Evolutionary conservation across 2,329 filamentous ascomycete genomes (phyloP), one percentile per base, ranked within the genome.

Genomic region (Clonostachys sp.): DNA sequence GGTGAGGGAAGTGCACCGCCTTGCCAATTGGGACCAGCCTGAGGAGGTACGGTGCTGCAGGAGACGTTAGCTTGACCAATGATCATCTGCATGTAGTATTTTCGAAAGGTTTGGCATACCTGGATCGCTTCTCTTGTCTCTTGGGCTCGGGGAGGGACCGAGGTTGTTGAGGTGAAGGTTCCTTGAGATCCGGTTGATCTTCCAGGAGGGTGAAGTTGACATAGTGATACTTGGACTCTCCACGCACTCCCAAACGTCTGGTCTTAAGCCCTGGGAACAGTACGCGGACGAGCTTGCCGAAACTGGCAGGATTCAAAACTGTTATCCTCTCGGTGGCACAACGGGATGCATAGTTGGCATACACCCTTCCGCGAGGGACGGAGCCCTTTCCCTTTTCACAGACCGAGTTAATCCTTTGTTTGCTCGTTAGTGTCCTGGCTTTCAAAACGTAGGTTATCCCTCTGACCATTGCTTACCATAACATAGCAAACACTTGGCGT

Each of bases 171-270:
- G 39, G 16, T 3, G 43, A 12, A 17, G n/a, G 10, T 12, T 41
- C 42, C 42, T 33, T 16, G 36, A 42, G 42, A 13, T 42, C n/a
- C 17, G 38, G 30, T 13, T 43, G 47, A 49, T 84, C 81, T 45
- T 84, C 81, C 40, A 72, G 67, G 45, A 86, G 66, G 12, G 72
- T 72, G 57, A 86, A 86, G 59, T 84, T 84, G 42, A 86, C 82
- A 60, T 99, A 99, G 67, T 99, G 94, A 65, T 99, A 99, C 64
- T 99, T 99, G 13, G 94, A 99, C 70, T 97, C 92, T 53, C 94
- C 94, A 46, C 94, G 84, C 42, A 97, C 91, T 52, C 94, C 94
- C 12, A 99, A 76, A 53, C 94, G 82, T 50, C 94, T 81, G 34
- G 94, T 99, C 68, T 95, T 92, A 18, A 99, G 85, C 40, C 91